These are phyloP conservation scores for Xylaria venustula DNA, from an alignment of 495 filamentous ascomycete species.

Conservation along the genomic window DNA sequence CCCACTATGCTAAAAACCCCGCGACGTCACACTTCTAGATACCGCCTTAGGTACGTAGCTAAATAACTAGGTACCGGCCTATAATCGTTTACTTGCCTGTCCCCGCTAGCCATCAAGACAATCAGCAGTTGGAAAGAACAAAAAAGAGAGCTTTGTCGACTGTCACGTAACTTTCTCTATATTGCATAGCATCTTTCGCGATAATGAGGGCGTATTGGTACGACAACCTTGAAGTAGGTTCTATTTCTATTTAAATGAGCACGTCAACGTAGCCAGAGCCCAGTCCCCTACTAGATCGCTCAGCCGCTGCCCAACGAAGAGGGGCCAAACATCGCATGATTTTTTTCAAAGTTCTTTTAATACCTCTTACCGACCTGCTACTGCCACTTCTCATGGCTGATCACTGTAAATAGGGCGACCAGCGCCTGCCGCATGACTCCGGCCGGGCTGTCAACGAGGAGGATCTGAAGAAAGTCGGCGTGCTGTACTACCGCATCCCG, in stretches of 20 bases:
- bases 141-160: too few relatives aligned
- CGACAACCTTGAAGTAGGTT: conserved; percentile 72
- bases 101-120: too few relatives aligned
- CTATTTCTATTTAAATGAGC: neutral
- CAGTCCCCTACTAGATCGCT: neutral
- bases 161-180: too few relatives aligned
- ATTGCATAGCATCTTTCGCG: neutral
- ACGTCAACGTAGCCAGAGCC: neutral
- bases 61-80: neutral
- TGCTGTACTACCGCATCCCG: conserved; percentile 71
- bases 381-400: neutral
- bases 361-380: neutral
- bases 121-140: neutral
- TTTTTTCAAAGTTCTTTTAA: too few relatives aligned
- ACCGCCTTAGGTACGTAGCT: too few relatives aligned
- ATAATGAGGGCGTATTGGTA: conserved; percentile 83
- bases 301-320: neutral
- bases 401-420: conserved; percentile 67
- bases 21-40: conserved; percentile 14
- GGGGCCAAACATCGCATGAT: neutral
- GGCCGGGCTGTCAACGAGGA: conserved; percentile 58
- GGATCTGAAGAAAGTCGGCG: conserved; percentile 71
- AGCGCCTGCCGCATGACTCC: conserved; percentile 86
- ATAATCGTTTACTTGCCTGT: too few relatives aligned
- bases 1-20: conserved; percentile 15